These are phyloP conservation scores for Theobroma cacao DNA, from an alignment of 345 rosid genomes.

Conservation along the genomic window DNA sequence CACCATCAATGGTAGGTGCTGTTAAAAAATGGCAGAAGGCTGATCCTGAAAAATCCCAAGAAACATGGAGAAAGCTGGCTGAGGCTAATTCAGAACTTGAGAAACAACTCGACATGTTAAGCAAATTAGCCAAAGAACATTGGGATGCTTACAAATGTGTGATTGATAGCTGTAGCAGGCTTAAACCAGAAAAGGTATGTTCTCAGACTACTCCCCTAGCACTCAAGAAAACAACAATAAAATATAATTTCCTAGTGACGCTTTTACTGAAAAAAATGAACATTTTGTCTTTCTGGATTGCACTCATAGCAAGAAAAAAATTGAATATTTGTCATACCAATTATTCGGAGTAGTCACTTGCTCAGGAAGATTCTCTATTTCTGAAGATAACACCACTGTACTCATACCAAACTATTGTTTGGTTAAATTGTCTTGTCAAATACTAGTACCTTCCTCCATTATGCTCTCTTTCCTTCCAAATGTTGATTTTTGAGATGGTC, in stretches of 20 bases:
- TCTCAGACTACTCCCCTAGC: background rate
- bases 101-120: conserved; percentile 53
- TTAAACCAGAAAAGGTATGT: conserved; percentile 65
- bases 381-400: background rate
- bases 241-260: background rate
- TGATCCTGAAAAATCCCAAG: conserved; percentile 74
- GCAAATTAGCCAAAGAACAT: conserved; percentile 71
- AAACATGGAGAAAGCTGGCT: conserved; percentile 77
- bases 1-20: conserved; percentile 98
- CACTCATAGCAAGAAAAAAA: background rate
- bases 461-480: background rate
- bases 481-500: conserved; percentile 6
- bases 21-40: conserved; percentile 93
- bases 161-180: conserved; percentile 66
- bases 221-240: background rate
- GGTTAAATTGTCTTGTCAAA: background rate
- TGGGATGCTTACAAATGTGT: conserved; percentile 58
- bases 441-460: background rate
- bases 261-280: background rate
- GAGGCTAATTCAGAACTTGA: conserved; percentile 78
- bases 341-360: background rate
- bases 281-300: background rate
- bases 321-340: background rate
- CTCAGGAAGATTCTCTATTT: background rate
- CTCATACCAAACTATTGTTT: background rate